A percentile compares a stretch with the other conserved stretches of the same genome.
Conservation (phyloP, 2,329 filamentous ascomycete genomes). For the Aureobasidium sp. region DNA sequence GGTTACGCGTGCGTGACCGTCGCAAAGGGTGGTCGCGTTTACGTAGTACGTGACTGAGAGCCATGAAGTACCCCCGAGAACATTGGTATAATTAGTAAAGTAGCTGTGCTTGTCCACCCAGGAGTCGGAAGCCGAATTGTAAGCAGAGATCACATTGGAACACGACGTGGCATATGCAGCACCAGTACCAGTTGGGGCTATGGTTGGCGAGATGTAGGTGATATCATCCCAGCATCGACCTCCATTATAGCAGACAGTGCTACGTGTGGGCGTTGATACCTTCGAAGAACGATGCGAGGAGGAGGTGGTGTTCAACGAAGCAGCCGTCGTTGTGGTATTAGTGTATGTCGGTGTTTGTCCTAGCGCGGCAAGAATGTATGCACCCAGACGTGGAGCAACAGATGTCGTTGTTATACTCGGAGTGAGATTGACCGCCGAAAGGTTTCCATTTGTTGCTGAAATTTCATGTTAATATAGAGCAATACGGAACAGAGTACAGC, state of each 20-base stretch:
- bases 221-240: slow-evolving; percentile 4
- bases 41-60: slow-evolving; percentile 19
- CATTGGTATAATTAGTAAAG: background rate
- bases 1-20: slow-evolving; percentile 21
- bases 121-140: slow-evolving; percentile 5
- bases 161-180: slow-evolving; percentile 8
- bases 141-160: background rate
- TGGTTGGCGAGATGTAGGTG: background rate
- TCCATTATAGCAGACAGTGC: background rate
- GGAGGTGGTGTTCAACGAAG: background rate
- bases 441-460: background rate
- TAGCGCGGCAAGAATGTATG: slow-evolving; percentile 8
- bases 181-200: slow-evolving; percentile 1
- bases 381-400: background rate
- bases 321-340: background rate
- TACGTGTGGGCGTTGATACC: background rate
- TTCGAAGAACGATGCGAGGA: background rate
- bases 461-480: background rate
- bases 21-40: slow-evolving; percentile 23
- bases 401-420: background rate
- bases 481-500: background rate
- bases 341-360: background rate
- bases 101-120: slow-evolving; percentile 8
- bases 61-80: slow-evolving; percentile 15
- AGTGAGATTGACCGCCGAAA: background rate